Conservation (phyloP, 306 rosid species). For the Prunus davidiana region DNA sequence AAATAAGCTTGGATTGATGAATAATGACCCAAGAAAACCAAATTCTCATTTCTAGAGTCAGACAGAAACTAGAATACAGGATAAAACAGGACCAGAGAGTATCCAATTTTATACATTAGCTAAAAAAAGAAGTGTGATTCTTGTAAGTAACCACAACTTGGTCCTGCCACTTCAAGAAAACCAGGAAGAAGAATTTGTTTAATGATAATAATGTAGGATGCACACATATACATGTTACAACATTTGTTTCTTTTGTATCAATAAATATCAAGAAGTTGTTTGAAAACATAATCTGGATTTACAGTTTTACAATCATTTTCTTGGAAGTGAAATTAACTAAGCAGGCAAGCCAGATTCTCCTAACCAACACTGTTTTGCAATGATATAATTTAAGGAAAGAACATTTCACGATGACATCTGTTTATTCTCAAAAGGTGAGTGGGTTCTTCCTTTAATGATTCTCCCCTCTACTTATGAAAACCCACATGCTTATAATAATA, state of each 20-base stretch:
- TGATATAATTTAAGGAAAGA: neutral
- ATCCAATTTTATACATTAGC: neutral
- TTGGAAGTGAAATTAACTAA: slow-evolving; percentile 5
- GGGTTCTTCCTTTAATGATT: slow-evolving; percentile 13
- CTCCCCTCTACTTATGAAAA: slow-evolving; percentile 10
- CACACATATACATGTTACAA: neutral
- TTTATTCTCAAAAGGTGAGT: neutral
- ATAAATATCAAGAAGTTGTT: neutral
- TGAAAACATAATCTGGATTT: neutral
- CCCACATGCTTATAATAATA: slow-evolving; percentile 28
- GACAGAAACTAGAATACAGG: neutral
- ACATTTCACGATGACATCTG: neutral
- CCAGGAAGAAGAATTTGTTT: slow-evolving; percentile 1
- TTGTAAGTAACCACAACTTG: neutral
- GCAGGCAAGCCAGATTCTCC: slow-evolving; percentile 10
- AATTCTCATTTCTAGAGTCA: neutral
- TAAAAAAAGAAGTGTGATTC: slow-evolving; percentile 5
- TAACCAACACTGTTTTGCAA: slow-evolving; percentile 13
- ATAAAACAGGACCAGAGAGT: neutral
- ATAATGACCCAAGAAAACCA: neutral
- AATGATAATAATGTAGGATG: neutral
- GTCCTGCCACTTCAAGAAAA: slow-evolving; percentile 16
- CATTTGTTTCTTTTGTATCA: neutral
- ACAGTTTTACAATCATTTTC: slow-evolving; percentile 6
- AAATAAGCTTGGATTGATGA: neutral